Evolutionary conservation across 352 stramenopile genomes (phyloP).

Genomic region (Pythium scleroteichum): DNA sequence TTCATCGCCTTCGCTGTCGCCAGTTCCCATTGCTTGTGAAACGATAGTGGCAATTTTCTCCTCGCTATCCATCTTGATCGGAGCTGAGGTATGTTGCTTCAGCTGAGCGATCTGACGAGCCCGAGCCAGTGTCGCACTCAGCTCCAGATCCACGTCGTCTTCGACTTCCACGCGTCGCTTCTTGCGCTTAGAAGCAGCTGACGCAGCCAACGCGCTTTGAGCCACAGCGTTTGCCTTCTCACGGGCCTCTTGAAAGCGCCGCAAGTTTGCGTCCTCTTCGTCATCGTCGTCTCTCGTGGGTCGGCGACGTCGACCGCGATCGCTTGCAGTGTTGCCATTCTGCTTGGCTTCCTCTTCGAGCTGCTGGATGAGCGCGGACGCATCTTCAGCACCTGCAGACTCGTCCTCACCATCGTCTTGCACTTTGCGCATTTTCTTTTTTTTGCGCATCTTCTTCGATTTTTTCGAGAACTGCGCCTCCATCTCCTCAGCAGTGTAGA

Average conservation of each 20-base stretch:
- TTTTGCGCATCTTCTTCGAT: constrained; percentile 71
- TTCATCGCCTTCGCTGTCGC: constrained; percentile 26
- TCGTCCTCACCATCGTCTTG: constrained; percentile 34
- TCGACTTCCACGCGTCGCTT: constrained; percentile 44
- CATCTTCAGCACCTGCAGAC: constrained; percentile 17
- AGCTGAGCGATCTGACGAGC: constrained; percentile 58
- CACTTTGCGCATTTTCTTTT: constrained; percentile 61
- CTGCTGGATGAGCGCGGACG: constrained; percentile 49
- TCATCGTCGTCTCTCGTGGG: constrained; percentile 32
- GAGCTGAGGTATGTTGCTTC: constrained; percentile 26
- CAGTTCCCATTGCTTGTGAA: constrained; percentile 37
- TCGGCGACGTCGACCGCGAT: constrained; percentile 62
- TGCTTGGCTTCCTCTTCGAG: constrained; percentile 61
- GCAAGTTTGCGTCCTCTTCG: constrained; percentile 48
- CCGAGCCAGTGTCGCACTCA: constrained; percentile 73
- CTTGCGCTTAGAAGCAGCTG: constrained; percentile 32
- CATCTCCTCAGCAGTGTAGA: constrained; percentile 86
- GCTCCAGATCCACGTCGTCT: constrained; percentile 73
- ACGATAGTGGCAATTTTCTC: constrained; percentile 65
- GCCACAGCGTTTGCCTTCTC: constrained; percentile 60
- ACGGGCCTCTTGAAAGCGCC: constrained; percentile 71
- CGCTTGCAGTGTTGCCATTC: constrained; percentile 26
- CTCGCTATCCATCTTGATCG: constrained; percentile 31
- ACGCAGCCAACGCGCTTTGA: constrained; percentile 40
- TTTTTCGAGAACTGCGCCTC: constrained; percentile 83